Base-by-base conservation (phyloP, 2,329 filamentous ascomycete genomes). In the Xylaria sp. region DNA sequence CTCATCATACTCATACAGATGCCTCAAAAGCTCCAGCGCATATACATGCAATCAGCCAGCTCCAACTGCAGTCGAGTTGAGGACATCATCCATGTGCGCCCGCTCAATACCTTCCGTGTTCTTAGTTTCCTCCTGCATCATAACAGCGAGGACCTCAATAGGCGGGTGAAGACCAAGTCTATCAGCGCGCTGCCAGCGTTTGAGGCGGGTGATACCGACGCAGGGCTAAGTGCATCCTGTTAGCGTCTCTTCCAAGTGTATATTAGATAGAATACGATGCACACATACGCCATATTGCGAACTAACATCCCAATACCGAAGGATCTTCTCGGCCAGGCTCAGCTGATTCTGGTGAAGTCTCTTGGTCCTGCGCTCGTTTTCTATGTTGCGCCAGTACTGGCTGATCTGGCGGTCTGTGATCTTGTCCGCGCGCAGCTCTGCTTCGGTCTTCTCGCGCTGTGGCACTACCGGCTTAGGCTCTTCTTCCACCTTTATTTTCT, bases 301-400 rank as follows among this genome's bases (percentile, higher is more conserved):
- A 76, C 91, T 96, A 72, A 97, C 91, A 79, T 99, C 96, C 81
- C 96, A 99, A 78, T 97, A 93, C 71, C 95, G 85, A 75, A 98
- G 81, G 30, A 98, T 89, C 84, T 95, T 97, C 85, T 98, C 94
- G 64, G 91, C 85, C 54, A 92, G 73, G 11, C 84, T 86, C 73
- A 98, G 78, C 2, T 85, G 90, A 74, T 90, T 81, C 81, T 97
- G 93, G 76, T 98, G 96, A 42, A 97, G 89, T 74, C 91, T 83
- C 50, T 88, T 87, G 19, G 92, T 88, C 67, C 85, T 85, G 73
- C 93, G 85, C 75, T 89, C 85, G 48, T 83, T 82, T 82, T 97
- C 93, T 72, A 95, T 88, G 11, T 80, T 80, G 72, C 83, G 84
- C 94, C 94, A 98, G 79, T 97, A 98, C 76, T 84, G 85, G 74